Evolutionary conservation across 106 monocot species (phyloP).

Genomic region (Amphibolis antarctica): DNA sequence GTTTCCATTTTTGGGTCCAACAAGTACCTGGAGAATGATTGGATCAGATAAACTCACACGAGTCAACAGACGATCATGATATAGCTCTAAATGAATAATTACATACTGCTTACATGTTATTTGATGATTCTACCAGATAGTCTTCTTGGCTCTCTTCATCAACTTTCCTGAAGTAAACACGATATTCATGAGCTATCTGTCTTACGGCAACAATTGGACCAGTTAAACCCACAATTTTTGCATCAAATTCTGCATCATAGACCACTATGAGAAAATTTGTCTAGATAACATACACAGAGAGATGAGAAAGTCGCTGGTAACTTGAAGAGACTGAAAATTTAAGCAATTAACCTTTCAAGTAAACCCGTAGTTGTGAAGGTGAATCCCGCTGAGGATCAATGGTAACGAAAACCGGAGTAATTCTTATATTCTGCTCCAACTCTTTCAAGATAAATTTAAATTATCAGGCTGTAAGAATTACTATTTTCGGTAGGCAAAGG

Average conservation of each 20-base stretch:
- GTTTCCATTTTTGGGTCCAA: conserved; percentile 70
- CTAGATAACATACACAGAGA: background rate
- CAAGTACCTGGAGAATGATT: conserved; percentile 33
- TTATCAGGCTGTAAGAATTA: background rate
- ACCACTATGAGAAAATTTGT: background rate
- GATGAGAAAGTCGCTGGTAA: background rate
- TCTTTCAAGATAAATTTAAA: conserved; percentile 29
- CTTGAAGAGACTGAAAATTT: background rate
- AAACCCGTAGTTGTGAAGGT: conserved; percentile 64
- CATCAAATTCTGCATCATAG: conserved; percentile 65
- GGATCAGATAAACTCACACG: background rate
- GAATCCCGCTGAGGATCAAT: conserved; percentile 93
- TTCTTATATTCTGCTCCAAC: conserved; percentile 40
- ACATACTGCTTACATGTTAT: conserved; percentile 58
- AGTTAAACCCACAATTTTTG: conserved; percentile 75
- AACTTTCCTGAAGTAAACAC: conserved; percentile 79
- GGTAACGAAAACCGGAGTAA: conserved; percentile 73
- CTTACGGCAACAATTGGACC: conserved; percentile 54
- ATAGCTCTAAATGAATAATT: background rate
- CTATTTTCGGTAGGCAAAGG: background rate
- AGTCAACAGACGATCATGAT: background rate
- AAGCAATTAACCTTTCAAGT: conserved; percentile 54
- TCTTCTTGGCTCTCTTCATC: conserved; percentile 92
- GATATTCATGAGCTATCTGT: conserved; percentile 87
- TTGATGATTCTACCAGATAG: conserved; percentile 83